A percentile compares a stretch with the other conserved stretches of the same genome.
Evolutionary conservation across 1,284 basidiomycete species (phyloP).

Genomic region (Malassezia dermatis): DNA sequence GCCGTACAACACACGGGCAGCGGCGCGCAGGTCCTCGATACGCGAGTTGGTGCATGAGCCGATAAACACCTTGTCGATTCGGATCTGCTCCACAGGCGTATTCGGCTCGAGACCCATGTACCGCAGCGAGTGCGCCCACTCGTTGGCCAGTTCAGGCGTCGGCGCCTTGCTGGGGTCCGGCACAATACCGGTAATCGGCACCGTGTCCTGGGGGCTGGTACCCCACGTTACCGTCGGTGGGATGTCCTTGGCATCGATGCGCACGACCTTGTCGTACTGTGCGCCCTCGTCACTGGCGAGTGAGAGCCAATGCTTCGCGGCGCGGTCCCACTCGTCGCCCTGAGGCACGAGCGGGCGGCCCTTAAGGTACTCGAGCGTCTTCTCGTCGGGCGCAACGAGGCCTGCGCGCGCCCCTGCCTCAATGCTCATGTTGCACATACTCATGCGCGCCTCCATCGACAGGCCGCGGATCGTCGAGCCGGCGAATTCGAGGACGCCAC

Average conservation of each 20-base stretch:
- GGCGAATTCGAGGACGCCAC: constrained; percentile 42
- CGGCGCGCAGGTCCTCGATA: constrained; percentile 44
- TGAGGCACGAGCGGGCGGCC: constrained; percentile 42
- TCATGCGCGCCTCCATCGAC: constrained; percentile 46
- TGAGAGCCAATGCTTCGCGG: constrained; percentile 39
- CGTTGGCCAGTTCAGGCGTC: constrained; percentile 28
- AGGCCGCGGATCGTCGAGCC: constrained; percentile 39
- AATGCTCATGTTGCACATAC: constrained; percentile 48
- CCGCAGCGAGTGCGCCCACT: constrained; percentile 33
- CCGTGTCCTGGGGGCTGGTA: constrained; percentile 40
- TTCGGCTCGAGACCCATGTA: constrained; percentile 45
- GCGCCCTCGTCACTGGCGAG: constrained; percentile 41
- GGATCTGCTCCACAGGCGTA: constrained; percentile 43
- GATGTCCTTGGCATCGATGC: constrained; percentile 41
- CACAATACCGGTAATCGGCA: constrained; percentile 40
- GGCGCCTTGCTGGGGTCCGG: constrained; percentile 40
- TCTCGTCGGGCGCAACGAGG: constrained; percentile 44
- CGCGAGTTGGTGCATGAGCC: constrained; percentile 47
- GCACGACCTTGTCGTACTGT: constrained; percentile 40
- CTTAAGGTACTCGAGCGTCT: constrained; percentile 44
- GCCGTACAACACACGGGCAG: constrained; percentile 41
- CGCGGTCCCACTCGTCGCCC: constrained; percentile 40
- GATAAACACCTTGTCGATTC: constrained; percentile 47
- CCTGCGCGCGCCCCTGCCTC: constrained; percentile 47
- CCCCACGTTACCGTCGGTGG: constrained; percentile 45